Evolutionary conservation across 2,329 filamentous ascomycete genomes (phyloP).

Genomic region (Monilinia fructicola): DNA sequence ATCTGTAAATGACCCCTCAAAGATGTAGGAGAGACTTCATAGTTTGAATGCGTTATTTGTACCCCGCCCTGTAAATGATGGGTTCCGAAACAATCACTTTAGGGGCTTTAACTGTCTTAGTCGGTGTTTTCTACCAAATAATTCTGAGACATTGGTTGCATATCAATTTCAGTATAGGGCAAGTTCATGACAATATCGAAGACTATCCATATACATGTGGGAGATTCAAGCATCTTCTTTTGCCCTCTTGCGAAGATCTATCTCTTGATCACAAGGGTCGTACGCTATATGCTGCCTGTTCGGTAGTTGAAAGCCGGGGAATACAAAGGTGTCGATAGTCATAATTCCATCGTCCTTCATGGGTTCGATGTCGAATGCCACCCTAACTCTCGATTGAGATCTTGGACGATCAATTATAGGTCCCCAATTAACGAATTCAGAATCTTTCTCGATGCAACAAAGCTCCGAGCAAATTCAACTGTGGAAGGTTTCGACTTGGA

Average conservation of each 20-base stretch:
- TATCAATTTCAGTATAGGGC: conserved; percentile 38
- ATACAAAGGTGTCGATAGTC: conserved; percentile 33
- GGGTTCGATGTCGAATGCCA: conserved; percentile 40
- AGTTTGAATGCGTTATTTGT: not conserved
- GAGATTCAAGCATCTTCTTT: conserved; percentile 31
- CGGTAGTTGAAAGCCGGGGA: conserved; percentile 24
- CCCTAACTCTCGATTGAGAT: conserved; percentile 32
- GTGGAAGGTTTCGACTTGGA: conserved; percentile 42
- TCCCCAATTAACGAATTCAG: conserved; percentile 40
- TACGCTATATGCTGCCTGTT: conserved; percentile 36
- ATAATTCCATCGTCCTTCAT: conserved; percentile 39
- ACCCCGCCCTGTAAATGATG: not conserved
- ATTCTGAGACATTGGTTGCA: conserved; percentile 38
- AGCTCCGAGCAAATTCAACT: conserved; percentile 42
- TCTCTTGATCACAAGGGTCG: conserved; percentile 37
- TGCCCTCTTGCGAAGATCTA: conserved; percentile 38
- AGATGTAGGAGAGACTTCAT: not conserved
- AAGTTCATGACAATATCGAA: conserved; percentile 38
- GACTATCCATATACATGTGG: conserved; percentile 39
- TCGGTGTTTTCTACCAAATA: conserved; percentile 38
- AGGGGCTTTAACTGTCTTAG: not conserved
- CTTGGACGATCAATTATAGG: conserved; percentile 42
- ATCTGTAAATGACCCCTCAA: not conserved
- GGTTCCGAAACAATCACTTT: not conserved
- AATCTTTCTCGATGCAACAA: conserved; percentile 37